Conservation (phyloP, 768 basidiomycete species). For the Tricholoma hemisulphureum region DNA sequence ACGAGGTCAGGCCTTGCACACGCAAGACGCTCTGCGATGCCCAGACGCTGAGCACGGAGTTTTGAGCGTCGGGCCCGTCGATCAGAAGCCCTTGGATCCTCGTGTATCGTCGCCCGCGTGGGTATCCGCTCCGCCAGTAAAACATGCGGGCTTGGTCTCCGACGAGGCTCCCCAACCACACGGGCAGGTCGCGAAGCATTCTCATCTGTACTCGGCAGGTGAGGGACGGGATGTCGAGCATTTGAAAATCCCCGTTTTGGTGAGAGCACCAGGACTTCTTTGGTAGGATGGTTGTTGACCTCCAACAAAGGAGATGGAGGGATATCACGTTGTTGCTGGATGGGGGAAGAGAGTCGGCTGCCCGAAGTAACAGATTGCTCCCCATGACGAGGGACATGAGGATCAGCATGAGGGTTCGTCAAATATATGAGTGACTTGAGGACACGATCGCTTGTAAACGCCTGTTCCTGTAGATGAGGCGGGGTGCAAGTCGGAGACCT, state of each 20-base stretch:
- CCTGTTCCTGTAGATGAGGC: slow-evolving; percentile 9
- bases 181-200: background rate
- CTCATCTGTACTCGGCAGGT: background rate
- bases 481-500: background rate
- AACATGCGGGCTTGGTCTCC: background rate
- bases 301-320: slow-evolving; percentile 10
- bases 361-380: background rate
- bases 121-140: background rate
- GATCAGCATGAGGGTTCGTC: too few species aligned
- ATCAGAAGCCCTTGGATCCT: background rate
- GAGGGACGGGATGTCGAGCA: background rate
- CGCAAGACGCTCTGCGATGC: slow-evolving; percentile 41
- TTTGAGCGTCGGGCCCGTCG: slow-evolving; percentile 7
- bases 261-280: background rate
- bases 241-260: background rate
- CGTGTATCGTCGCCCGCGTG: background rate
- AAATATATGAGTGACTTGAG: slow-evolving; percentile 13
- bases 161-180: background rate
- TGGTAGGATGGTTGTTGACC: slow-evolving; percentile 6
- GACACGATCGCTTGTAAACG: slow-evolving; percentile 8
- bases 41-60: slow-evolving; percentile 20
- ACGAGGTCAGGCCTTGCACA: slow-evolving; percentile 45
- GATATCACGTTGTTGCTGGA: background rate
- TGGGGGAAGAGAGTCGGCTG: background rate
- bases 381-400: background rate